These are phyloP conservation scores for Penicillium antarcticum DNA, from an alignment of 495 filamentous ascomycete genomes.

Conservation along the genomic window DNA sequence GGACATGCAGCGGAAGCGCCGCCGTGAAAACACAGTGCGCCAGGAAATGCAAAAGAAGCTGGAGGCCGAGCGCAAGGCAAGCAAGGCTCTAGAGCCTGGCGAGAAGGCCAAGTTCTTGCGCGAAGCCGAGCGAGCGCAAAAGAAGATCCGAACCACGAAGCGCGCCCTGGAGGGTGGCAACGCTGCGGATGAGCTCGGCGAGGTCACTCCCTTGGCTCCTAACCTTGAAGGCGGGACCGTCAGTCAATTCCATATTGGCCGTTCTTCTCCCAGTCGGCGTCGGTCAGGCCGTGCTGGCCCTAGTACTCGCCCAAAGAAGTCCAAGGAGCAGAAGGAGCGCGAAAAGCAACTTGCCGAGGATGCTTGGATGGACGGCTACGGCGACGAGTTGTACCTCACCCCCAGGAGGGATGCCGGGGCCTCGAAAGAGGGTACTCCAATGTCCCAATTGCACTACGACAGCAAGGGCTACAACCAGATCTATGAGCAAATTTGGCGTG, in stretches of 20 bases:
- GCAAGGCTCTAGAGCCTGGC: conserved; percentile 68
- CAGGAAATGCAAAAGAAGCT: conserved; percentile 81
- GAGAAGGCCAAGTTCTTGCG: conserved; percentile 73
- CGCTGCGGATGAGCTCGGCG: conserved; percentile 73
- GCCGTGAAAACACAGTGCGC: conserved; percentile 92
- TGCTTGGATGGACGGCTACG: conserved; percentile 80
- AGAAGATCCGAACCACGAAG: conserved; percentile 82
- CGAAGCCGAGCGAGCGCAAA: conserved; percentile 80
- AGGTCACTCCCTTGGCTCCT: conserved; percentile 69
- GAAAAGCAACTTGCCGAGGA: conserved; percentile 91
- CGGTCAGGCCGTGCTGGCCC: conserved; percentile 62
- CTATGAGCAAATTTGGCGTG: conserved; percentile 97
- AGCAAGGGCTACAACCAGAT: conserved; percentile 95
- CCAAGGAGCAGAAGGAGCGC: conserved; percentile 94
- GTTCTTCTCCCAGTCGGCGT: conserved; percentile 59
- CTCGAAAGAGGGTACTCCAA: conserved; percentile 62
- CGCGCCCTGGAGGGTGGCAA: conserved; percentile 79
- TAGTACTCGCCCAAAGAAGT: conserved; percentile 70
- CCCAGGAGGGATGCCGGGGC: conserved; percentile 55
- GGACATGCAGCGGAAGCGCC: conserved; percentile 96
- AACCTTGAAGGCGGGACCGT: conserved; percentile 88
- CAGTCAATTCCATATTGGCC: conserved; percentile 74
- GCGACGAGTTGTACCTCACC: conserved; percentile 68
- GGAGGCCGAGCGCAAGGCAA: conserved; percentile 73
- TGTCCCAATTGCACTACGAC: conserved; percentile 56